phyloP scores from a whole-genome alignment of 176 grass and related monocot species.

The Typha latifolia region DNA sequence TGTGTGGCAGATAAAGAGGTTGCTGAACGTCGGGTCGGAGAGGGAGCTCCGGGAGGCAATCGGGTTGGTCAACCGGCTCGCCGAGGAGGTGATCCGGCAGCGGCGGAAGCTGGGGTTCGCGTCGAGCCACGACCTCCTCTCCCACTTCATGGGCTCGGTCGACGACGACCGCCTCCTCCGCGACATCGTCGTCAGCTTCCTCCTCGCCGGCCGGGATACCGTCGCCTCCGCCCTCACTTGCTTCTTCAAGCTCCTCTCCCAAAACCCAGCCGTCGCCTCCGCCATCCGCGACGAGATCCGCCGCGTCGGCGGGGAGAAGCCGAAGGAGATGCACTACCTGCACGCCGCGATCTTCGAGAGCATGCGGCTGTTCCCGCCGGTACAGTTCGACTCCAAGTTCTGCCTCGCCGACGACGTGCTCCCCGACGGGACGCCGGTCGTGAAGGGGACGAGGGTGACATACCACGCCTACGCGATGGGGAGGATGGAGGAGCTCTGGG shows the following conservation, averaged over 20 bases:
- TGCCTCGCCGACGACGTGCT: slow-evolving; percentile 41
- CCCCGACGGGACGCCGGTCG: slow-evolving; percentile 40
- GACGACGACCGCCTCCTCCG: slow-evolving; percentile 29
- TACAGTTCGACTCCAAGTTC: slow-evolving; percentile 28
- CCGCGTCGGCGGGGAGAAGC: slow-evolving; percentile 16
- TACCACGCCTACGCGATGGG: slow-evolving; percentile 29
- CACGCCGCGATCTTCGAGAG: slow-evolving; percentile 32
- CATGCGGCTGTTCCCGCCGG: slow-evolving; percentile 35
- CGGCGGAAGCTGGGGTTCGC: slow-evolving; percentile 32
- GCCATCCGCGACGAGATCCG: slow-evolving; percentile 38
- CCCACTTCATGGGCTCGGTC: slow-evolving; percentile 33
- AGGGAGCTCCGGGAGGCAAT: slow-evolving; percentile 21
- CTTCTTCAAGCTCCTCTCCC: slow-evolving; percentile 41
- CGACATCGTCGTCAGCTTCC: slow-evolving; percentile 30
- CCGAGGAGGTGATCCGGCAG: slow-evolving; percentile 35
- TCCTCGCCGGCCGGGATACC: slow-evolving; percentile 40
- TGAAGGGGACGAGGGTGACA: slow-evolving; percentile 16
- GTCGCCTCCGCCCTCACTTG: slow-evolving; percentile 39
- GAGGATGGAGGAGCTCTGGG: slow-evolving; percentile 23
- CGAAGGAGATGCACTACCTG: slow-evolving; percentile 33
- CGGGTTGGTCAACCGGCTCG: slow-evolving; percentile 21
- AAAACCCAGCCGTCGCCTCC: slow-evolving; percentile 19
- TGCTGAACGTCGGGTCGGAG: slow-evolving; percentile 33
- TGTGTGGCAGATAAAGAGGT: slow-evolving; percentile 39
- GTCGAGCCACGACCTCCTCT: slow-evolving; percentile 31